Evolutionary conservation across 257 asterid species (phyloP).

Genomic region (Coffea canephora): DNA sequence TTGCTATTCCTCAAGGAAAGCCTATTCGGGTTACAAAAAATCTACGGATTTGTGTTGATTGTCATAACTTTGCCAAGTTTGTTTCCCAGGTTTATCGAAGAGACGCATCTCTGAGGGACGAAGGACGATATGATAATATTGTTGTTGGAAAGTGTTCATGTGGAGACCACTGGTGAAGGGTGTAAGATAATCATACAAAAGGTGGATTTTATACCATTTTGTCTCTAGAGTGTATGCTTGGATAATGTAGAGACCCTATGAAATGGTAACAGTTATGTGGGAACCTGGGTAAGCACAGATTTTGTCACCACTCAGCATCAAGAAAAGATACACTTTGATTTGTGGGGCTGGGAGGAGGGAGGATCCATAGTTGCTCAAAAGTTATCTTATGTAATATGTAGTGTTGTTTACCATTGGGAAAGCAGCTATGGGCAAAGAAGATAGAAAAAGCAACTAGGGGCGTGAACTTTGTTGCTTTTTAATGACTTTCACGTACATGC

Average conservation of each 20-base stretch:
- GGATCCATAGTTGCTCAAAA: not conserved
- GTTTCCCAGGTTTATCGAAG: slow-evolving; percentile 42
- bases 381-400: not conserved
- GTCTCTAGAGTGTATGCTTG: not conserved
- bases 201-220: not conserved
- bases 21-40: slow-evolving; percentile 54
- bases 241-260: not conserved
- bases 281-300: not conserved
- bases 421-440: not conserved
- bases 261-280: not conserved
- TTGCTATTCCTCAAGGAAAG: slow-evolving; percentile 31
- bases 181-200: not conserved
- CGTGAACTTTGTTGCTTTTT: not conserved
- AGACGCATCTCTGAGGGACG: slow-evolving; percentile 45
- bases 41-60: slow-evolving; percentile 52
- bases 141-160: slow-evolving; percentile 43
- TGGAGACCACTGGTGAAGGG: slow-evolving; percentile 45
- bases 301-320: not conserved
- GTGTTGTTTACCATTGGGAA: not conserved
- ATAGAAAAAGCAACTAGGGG: not conserved
- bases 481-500: not conserved
- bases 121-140: slow-evolving; percentile 51
- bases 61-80: slow-evolving; percentile 55
- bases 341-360: not conserved
- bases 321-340: not conserved